Evolutionary conservation across 257 asterid genomes (phyloP).

Genomic region (Solanum infundibuliforme): DNA sequence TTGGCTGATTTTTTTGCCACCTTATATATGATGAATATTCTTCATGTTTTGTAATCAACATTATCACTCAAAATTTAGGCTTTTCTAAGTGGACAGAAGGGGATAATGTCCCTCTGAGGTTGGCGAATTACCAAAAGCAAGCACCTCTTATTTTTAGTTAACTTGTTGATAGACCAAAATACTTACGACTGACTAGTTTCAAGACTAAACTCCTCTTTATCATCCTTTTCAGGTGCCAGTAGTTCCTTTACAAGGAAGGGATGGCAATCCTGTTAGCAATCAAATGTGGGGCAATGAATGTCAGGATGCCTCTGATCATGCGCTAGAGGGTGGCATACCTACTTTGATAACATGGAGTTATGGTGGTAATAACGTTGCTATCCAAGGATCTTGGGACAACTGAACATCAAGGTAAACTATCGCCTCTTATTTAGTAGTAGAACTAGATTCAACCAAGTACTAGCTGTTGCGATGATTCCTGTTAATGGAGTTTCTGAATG

Average conservation of each 20-base stretch:
- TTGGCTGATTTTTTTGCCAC: background rate
- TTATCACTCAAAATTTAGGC: background rate
- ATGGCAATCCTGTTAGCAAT: slow-evolving; percentile 27
- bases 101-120: background rate
- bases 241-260: slow-evolving; percentile 43
- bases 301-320: background rate
- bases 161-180: background rate
- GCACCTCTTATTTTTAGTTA: background rate
- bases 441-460: background rate
- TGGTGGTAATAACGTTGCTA: slow-evolving; percentile 59
- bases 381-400: slow-evolving; percentile 96
- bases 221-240: slow-evolving; percentile 48
- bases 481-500: background rate
- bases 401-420: slow-evolving; percentile 66
- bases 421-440: background rate
- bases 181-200: background rate
- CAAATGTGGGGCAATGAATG: slow-evolving; percentile 23
- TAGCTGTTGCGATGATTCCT: background rate
- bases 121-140: background rate
- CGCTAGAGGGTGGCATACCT: slow-evolving; percentile 13
- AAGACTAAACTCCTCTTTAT: slow-evolving; percentile 4
- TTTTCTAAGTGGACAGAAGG: background rate
- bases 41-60: background rate
- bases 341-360: slow-evolving; percentile 23
- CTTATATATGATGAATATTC: background rate